Percentiles rank a stretch among this genome's conserved stretches.
Conservation (phyloP, 1,139 yeast species). For the Protomyces inouyei region DNA sequence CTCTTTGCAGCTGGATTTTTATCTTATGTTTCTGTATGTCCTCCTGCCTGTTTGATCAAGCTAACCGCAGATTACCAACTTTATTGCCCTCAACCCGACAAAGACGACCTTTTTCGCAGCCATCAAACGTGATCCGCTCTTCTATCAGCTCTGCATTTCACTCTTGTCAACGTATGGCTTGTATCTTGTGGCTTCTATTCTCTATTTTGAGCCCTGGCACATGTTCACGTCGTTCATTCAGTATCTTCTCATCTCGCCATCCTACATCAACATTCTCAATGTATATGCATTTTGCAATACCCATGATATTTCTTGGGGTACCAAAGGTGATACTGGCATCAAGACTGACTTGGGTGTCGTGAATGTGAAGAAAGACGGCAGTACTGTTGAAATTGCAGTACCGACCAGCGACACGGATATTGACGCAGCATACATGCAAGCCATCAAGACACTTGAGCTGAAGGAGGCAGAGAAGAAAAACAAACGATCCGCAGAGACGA, state of each 20-base stretch:
- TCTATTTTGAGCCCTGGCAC: slow-evolving; percentile 94
- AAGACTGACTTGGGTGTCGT: slow-evolving; percentile 67
- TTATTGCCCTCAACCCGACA: slow-evolving; percentile 41
- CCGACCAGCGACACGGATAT: slow-evolving; percentile 63
- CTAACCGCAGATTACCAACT: slow-evolving; percentile 53
- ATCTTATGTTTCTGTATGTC: slow-evolving; percentile 15
- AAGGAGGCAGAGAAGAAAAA: slow-evolving; percentile 37
- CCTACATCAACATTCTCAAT: slow-evolving; percentile 67
- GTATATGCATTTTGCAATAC: slow-evolving; percentile 92
- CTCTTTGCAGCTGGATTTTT: slow-evolving; percentile 68
- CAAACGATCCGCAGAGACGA: slow-evolving; percentile 36
- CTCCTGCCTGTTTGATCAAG: slow-evolving; percentile 39
- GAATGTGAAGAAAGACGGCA: slow-evolving; percentile 51
- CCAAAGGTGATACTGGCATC: slow-evolving; percentile 67
- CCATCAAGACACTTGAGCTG: slow-evolving; percentile 46
- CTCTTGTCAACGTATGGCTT: slow-evolving; percentile 84
- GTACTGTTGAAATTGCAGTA: slow-evolving; percentile 55
- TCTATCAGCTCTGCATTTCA: slow-evolving; percentile 84
- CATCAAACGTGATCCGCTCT: slow-evolving; percentile 57
- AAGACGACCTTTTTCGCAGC: slow-evolving; percentile 46
- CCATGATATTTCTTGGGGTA: slow-evolving; percentile 98
- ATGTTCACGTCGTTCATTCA: slow-evolving; percentile 80
- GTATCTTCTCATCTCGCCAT: slow-evolving; percentile 79
- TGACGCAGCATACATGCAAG: slow-evolving; percentile 54
- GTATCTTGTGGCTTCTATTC: slow-evolving; percentile 65